Evolutionary conservation across 2,329 filamentous ascomycete genomes (phyloP), one percentile per base, ranked within the genome.

Genomic region (Claviceps digitariae): DNA sequence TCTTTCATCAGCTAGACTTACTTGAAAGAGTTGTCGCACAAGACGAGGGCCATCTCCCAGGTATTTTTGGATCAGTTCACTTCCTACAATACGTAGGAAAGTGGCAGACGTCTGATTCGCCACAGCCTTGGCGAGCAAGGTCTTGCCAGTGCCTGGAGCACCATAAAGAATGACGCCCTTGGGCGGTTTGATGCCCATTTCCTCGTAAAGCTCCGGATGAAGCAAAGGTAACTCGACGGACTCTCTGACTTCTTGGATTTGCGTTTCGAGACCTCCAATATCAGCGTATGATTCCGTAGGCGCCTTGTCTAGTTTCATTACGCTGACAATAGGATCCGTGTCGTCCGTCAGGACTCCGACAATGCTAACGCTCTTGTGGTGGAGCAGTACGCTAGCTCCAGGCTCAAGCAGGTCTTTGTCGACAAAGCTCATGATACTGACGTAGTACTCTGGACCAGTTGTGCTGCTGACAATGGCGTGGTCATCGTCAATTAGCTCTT

Each of bases 341-440:
- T 98, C 93, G 62, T 98, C 93, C 2, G 91, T 97, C 62, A 98
- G 74, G 21, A 98, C 93, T 69, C 94, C 93, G 31, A 98, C 93
- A 46, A 98, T 95, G 44, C 91, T 96, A 51, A 97, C 91, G 52
- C 87, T 94, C 75, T 98, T 98, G 72, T 98, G 93, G 66, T 98
- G 93, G 55, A 98, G 76, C 49, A 98, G 75, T 49, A 98, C 93
- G 63, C 90, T 96, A 20, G 93, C 90, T 56, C 94, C 94, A 1
- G 93, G 93, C 71, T 98, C 93, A 45, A 98, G 79, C 4, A 98
- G 81, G 65, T 98, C 93, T 73, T 98, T 98, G 77, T 98, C 93
- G 60, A 98, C 93, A 64, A 98, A 98, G 53, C 91, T 96, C 93
- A 97, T 97, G 79, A 98, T 98, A 62, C 90, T 96, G 60, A 98